phyloP scores from a whole-genome alignment of 768 basidiomycete genomes.

The Lactarius pseudohatsudake region DNA sequence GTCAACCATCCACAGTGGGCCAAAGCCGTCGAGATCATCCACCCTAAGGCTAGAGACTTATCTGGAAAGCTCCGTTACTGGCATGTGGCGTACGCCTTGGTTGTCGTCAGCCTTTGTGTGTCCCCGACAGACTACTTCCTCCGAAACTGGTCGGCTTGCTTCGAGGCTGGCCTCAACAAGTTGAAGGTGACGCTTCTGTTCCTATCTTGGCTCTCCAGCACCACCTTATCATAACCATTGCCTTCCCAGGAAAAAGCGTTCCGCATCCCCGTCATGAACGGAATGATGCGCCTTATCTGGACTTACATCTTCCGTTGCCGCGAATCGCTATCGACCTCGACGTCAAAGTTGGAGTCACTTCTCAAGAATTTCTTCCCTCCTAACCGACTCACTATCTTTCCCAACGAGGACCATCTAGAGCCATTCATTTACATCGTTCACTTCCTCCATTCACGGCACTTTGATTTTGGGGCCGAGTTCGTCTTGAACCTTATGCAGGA shows the following conservation, averaged over 20 bases:
- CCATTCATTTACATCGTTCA: constrained; percentile 78
- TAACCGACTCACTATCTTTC: constrained; percentile 57
- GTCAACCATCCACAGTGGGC: constrained; percentile 96
- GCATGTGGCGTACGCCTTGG: constrained; percentile 81
- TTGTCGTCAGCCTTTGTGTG: constrained; percentile 81
- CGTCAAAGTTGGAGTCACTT: constrained; percentile 72
- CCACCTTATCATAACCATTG: not conserved
- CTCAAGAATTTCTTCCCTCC: constrained; percentile 79
- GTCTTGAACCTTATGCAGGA: constrained; percentile 82
- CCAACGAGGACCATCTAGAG: constrained; percentile 74
- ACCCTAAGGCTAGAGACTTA: constrained; percentile 81
- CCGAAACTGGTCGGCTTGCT: constrained; percentile 73
- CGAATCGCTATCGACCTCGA: constrained; percentile 78
- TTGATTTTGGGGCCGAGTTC: constrained; percentile 82
- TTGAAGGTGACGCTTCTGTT: constrained; percentile 61
- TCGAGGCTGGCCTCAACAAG: constrained; percentile 71
- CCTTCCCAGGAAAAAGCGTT: constrained; percentile 71
- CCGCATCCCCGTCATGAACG: constrained; percentile 73
- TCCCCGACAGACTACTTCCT: constrained; percentile 84
- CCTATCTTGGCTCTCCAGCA: constrained; percentile 3
- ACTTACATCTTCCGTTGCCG: constrained; percentile 94
- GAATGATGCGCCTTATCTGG: constrained; percentile 83
- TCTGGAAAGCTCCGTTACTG: constrained; percentile 88
- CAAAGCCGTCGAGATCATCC: constrained; percentile 83
- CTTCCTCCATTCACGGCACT: constrained; percentile 78